Percentiles rank a stretch among this genome's conserved stretches.
Evolutionary conservation across 352 stramenopile species (phyloP).

Genomic region (Phytophthora nicotianae): DNA sequence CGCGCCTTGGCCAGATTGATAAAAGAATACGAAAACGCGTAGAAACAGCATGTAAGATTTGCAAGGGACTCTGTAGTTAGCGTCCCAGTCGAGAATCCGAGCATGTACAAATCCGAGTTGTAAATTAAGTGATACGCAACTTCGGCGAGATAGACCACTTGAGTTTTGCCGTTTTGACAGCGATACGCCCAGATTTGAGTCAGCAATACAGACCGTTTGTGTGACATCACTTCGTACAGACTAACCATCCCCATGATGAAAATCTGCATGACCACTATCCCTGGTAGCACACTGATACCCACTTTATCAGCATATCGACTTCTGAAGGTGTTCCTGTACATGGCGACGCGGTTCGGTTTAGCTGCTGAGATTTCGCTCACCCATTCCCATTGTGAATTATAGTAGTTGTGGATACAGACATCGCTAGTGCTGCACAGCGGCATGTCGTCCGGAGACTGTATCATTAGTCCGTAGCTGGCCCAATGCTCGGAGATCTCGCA

Average conservation of each 20-base stretch:
- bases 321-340: slow-evolving; percentile 26
- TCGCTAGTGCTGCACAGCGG: slow-evolving; percentile 31
- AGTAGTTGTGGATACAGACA: slow-evolving; percentile 36
- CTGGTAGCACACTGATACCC: slow-evolving; percentile 23
- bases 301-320: slow-evolving; percentile 27
- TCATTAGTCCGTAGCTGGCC: slow-evolving; percentile 34
- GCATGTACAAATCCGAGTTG: slow-evolving; percentile 31
- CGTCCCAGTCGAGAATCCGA: slow-evolving; percentile 30
- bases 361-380: slow-evolving; percentile 14
- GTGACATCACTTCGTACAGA: slow-evolving; percentile 36
- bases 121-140: slow-evolving; percentile 30
- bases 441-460: slow-evolving; percentile 36
- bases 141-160: slow-evolving; percentile 28
- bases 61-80: slow-evolving; percentile 19
- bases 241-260: slow-evolving; percentile 34
- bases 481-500: slow-evolving; percentile 31
- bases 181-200: slow-evolving; percentile 40
- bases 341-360: slow-evolving; percentile 18
- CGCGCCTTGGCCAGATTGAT: slow-evolving; percentile 12
- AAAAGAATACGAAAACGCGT: slow-evolving; percentile 20
- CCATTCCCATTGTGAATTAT: slow-evolving; percentile 37
- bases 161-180: slow-evolving; percentile 29
- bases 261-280: slow-evolving; percentile 34
- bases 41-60: slow-evolving; percentile 19
- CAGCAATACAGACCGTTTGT: slow-evolving; percentile 31